Evolutionary conservation across 352 stramenopile species (phyloP), one percentile per base, ranked within the genome.

Genomic region (Pythium angustatum): DNA sequence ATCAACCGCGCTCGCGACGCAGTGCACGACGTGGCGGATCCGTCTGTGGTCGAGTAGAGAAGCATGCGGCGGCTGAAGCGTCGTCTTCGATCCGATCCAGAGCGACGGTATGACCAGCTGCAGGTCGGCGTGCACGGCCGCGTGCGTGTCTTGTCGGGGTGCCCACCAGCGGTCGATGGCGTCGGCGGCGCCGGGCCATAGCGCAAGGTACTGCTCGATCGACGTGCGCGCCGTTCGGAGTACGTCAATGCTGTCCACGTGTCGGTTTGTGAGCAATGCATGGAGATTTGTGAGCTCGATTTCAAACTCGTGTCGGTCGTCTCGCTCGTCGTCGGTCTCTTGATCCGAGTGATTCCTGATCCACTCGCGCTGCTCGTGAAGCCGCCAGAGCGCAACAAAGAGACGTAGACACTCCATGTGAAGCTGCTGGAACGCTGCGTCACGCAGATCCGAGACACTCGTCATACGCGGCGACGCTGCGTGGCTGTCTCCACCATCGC

Each of bases 11-110:
- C 31, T 47, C 3, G 45, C 27, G n/a, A 33, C 40, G 27, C 60
- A 73, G 17, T 59, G 24, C 27, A 73, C 31, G 9, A 76, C 27
- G 47, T 73, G 64, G 49, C 48, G 53, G 38, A 73, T 73, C 22
- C 57, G 56, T 28, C 61, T 66, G 2, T 27, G 10, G 17, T 41
- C 31, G 17, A 66, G 38, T 6, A 64, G 56, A 22, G 65, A 38
- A 0, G 57, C 27, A 44, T 69, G 47, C 27, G 47, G 10, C 26
- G 44, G 62, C 36, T 52, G 24, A 28, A 79, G 28, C 14, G 72
- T 77, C 22, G 62, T 47, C 1, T 44, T 57, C 0, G 75, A 83
- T 0, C 75, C 70, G 45, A 81, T 72, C 69, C 67, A 83, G 1
- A 79, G 36, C 0, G 63, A 51, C 0, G 73, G 73, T 22, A 76